Evolutionary conservation across 1,284 basidiomycete species (phyloP).

Genomic region (Gymnopus androsaceus): DNA sequence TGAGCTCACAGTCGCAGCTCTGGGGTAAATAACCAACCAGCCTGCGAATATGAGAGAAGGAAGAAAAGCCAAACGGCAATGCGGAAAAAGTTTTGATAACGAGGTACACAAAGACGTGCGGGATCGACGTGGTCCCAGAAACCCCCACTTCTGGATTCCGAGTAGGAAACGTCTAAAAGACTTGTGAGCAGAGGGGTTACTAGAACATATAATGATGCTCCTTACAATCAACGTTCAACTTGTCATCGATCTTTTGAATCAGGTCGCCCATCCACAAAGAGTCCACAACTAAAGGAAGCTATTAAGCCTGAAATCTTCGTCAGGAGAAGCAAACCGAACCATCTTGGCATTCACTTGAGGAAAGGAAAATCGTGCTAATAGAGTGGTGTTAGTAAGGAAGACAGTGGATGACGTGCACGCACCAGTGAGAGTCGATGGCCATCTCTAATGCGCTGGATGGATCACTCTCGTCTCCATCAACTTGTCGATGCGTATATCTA

Average conservation of each 20-base stretch:
- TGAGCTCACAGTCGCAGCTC: slow-evolving; percentile 20
- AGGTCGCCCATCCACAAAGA: slow-evolving; percentile 82
- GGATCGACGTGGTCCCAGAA: slow-evolving; percentile 79
- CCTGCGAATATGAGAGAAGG: slow-evolving; percentile 83
- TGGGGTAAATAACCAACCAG: slow-evolving; percentile 48
- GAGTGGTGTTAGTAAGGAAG: slow-evolving; percentile 3
- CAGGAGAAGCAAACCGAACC: slow-evolving; percentile 40
- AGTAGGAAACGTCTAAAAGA: slow-evolving; percentile 59
- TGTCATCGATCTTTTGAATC: slow-evolving; percentile 73
- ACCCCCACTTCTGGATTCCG: slow-evolving; percentile 47
- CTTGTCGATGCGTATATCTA: slow-evolving; percentile 72
- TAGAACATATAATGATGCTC: background rate
- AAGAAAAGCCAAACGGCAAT: slow-evolving; percentile 85
- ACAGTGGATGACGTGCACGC: slow-evolving; percentile 16
- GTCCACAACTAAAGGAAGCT: slow-evolving; percentile 53
- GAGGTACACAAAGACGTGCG: slow-evolving; percentile 82
- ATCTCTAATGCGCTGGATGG: slow-evolving; percentile 77
- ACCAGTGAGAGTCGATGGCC: slow-evolving; percentile 86
- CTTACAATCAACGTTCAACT: slow-evolving; percentile 73
- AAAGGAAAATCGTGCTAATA: slow-evolving; percentile 78
- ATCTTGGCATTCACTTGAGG: slow-evolving; percentile 84
- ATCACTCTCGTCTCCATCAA: slow-evolving; percentile 78
- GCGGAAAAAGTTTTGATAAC: slow-evolving; percentile 78
- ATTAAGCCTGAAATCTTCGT: background rate
- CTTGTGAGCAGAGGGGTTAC: background rate